Conservation (phyloP, 2,329 filamentous ascomycete species). For the Bipolaris oryzae region DNA sequence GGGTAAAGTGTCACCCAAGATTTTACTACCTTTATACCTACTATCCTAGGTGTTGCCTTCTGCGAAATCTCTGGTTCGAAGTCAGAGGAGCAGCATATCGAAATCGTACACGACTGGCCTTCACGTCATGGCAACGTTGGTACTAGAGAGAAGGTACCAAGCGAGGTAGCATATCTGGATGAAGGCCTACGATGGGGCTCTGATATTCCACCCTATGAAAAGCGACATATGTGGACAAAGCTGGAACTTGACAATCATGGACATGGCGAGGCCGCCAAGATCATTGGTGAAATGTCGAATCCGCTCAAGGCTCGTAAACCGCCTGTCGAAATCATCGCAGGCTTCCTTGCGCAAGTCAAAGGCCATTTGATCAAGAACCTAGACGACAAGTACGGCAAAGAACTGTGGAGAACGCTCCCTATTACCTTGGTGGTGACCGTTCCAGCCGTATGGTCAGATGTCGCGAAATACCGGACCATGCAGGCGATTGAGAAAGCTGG, state of each 20-base stretch:
- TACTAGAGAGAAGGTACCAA: conserved; percentile 40
- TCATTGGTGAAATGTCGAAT: conserved; percentile 18
- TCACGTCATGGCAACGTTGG: conserved; percentile 26
- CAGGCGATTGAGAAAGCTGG: conserved; percentile 27
- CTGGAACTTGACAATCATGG: conserved; percentile 29
- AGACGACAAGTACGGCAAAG: conserved; percentile 24
- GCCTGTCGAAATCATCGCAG: conserved; percentile 38
- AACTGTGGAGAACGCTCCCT: conserved; percentile 24
- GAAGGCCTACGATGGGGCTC: conserved; percentile 10
- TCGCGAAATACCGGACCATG: conserved; percentile 26
- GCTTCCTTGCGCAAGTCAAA: conserved; percentile 34
- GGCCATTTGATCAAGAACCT: conserved; percentile 31
- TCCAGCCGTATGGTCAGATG: conserved; percentile 36
- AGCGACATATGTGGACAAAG: conserved; percentile 44
- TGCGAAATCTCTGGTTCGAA: conserved; percentile 32
- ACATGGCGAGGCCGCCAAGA: conserved; percentile 24
- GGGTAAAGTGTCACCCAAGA: too few relatives aligned
- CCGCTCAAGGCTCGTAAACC: background rate
- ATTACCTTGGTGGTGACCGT: conserved; percentile 34
- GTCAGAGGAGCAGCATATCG: conserved; percentile 17
- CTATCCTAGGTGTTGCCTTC: conserved; percentile 42
- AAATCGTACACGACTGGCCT: conserved; percentile 38
- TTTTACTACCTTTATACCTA: too few relatives aligned
- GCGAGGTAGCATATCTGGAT: conserved; percentile 27
- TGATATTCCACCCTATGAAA: conserved; percentile 19